phyloP scores from a whole-genome alignment of 768 basidiomycete species.

The Boletus patriciae region DNA sequence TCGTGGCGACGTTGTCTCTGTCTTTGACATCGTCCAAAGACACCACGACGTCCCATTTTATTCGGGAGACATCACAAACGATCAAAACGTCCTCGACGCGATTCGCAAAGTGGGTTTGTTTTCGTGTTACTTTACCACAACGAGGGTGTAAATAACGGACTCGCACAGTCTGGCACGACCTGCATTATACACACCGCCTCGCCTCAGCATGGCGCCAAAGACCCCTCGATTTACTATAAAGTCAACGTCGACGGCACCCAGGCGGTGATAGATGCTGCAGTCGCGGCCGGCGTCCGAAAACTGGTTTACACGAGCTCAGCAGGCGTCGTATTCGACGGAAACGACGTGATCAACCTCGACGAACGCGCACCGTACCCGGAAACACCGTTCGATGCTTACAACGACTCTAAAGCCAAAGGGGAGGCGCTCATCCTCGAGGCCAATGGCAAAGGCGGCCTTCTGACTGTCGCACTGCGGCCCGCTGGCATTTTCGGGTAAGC shows the following conservation, averaged over 20 bases:
- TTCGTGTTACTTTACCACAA: neutral
- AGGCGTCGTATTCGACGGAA: constrained; percentile 85
- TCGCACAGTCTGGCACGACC: constrained; percentile 68
- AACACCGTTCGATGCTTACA: constrained; percentile 85
- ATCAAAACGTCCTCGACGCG: constrained; percentile 68
- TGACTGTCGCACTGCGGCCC: constrained; percentile 89
- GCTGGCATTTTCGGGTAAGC: constrained; percentile 94
- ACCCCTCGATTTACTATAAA: constrained; percentile 76
- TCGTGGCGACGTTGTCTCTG: constrained; percentile 77
- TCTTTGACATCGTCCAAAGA: constrained; percentile 91
- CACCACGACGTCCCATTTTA: constrained; percentile 87
- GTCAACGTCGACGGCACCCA: constrained; percentile 94
- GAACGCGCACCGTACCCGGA: constrained; percentile 79
- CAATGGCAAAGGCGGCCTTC: constrained; percentile 79
- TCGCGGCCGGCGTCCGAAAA: constrained; percentile 70
- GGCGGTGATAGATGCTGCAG: constrained; percentile 79
- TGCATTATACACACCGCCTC: constrained; percentile 97
- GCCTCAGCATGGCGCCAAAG: constrained; percentile 64
- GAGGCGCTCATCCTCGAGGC: constrained; percentile 82
- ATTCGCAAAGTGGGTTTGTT: constrained; percentile 60
- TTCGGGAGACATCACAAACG: constrained; percentile 84
- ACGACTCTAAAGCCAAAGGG: constrained; percentile 88
- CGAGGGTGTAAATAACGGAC: neutral
- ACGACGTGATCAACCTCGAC: constrained; percentile 79
- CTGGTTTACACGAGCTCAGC: constrained; percentile 95